A percentile compares a stretch with the other conserved stretches of the same genome.
These are phyloP conservation scores for Tubosaeta brunneosetosa DNA, from an alignment of 768 basidiomycete species.

Conservation along the genomic window DNA sequence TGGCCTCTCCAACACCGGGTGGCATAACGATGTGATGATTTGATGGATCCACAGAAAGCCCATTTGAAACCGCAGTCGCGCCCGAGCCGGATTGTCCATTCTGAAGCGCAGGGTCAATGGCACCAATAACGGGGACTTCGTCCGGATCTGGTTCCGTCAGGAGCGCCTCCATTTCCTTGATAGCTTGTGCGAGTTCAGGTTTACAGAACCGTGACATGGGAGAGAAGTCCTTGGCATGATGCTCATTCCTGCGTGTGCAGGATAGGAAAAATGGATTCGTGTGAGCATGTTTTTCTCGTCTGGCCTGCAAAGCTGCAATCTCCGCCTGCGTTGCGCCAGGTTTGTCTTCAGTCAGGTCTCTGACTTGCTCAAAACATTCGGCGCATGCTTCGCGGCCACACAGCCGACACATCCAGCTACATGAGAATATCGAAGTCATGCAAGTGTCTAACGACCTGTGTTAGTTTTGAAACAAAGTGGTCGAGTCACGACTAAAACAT, in stretches of 20 bases:
- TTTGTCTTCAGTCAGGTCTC: slow-evolving; percentile 54
- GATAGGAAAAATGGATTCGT: slow-evolving; percentile 70
- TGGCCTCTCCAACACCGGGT: slow-evolving; percentile 10
- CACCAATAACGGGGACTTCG: slow-evolving; percentile 17
- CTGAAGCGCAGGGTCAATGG: slow-evolving; percentile 30
- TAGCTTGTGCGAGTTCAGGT: slow-evolving; percentile 58
- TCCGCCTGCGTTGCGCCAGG: slow-evolving; percentile 45
- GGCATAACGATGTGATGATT: not conserved
- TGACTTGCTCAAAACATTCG: slow-evolving; percentile 72
- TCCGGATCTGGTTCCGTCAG: slow-evolving; percentile 33
- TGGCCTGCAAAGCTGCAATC: slow-evolving; percentile 44
- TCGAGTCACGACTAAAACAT: slow-evolving; percentile 23
- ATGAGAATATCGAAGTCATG: slow-evolving; percentile 88
- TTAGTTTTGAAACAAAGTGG: slow-evolving; percentile 8
- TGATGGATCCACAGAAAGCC: slow-evolving; percentile 7
- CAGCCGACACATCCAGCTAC: slow-evolving; percentile 84
- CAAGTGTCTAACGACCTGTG: slow-evolving; percentile 67
- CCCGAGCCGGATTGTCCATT: slow-evolving; percentile 8
- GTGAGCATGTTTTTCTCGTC: slow-evolving; percentile 58
- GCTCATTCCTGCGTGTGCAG: slow-evolving; percentile 69
- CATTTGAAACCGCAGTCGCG: slow-evolving; percentile 4
- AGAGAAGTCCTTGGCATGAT: slow-evolving; percentile 61
- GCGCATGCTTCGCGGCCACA: slow-evolving; percentile 90
- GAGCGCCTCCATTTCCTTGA: slow-evolving; percentile 64
- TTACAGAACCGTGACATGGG: slow-evolving; percentile 75